Evolutionary conservation across 1,284 basidiomycete genomes (phyloP).

Genomic region (Polyporus tsugae): DNA sequence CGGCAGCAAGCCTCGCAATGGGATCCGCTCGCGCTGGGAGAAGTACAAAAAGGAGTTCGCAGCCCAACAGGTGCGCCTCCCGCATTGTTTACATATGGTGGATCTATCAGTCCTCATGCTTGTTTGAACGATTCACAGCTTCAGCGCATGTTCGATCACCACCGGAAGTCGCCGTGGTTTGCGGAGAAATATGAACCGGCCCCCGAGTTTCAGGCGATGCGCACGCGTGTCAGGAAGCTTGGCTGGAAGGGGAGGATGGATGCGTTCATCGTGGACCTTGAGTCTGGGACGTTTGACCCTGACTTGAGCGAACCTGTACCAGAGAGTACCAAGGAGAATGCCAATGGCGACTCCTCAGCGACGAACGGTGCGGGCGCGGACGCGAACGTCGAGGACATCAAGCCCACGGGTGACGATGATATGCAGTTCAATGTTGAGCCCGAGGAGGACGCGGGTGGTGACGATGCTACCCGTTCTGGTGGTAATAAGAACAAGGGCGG

Average conservation of each 20-base stretch:
- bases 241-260: constrained; percentile 81
- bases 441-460: constrained; percentile 74
- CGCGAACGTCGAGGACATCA: constrained; percentile 53
- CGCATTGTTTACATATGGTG: not conserved
- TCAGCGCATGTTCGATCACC: constrained; percentile 91
- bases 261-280: constrained; percentile 80
- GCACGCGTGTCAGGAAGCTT: constrained; percentile 79
- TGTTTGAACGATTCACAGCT: constrained; percentile 54
- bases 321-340: constrained; percentile 55
- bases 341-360: constrained; percentile 39
- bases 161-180: constrained; percentile 93
- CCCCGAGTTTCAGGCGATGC: constrained; percentile 71
- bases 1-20: constrained; percentile 81
- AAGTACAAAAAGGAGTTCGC: constrained; percentile 92
- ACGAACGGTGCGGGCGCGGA: constrained; percentile 44
- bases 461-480: constrained; percentile 53
- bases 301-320: constrained; percentile 66
- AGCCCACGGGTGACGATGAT: constrained; percentile 41
- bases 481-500: constrained; percentile 69
- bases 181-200: constrained; percentile 90
- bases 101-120: not conserved
- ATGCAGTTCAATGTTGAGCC: constrained; percentile 70
- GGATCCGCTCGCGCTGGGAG: constrained; percentile 84
- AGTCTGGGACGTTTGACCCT: constrained; percentile 85
- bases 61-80: constrained; percentile 79